Evolutionary conservation across 805 yeast species (phyloP), one percentile per base, ranked within the genome.

Genomic region (Brettanomyces sp.): DNA sequence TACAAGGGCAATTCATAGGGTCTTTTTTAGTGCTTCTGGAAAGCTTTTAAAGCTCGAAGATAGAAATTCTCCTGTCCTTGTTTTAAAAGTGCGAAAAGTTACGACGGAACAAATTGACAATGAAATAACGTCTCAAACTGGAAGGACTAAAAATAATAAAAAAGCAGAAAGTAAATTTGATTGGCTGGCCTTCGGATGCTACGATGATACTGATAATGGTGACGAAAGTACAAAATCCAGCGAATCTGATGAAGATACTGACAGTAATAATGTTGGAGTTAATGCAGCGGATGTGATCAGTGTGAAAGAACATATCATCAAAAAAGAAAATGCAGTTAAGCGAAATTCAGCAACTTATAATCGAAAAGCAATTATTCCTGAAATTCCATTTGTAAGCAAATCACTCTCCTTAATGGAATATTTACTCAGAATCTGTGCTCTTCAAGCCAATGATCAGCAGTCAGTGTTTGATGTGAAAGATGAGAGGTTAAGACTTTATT

Each of bases 11-110:
- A 67, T 85, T 3, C 61, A 70, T 3, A 68, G 78, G 46, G 59
- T 83, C 41, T 85, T 81, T 52, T 85, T 82, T 59, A 77, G 81
- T 49, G 85, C 84, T 3, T 80, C 87, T 4, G 91, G 90, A 0
- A 72, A 72, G 45, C 59, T 85, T 18, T 68, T 85, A 25, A 76
- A 74, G 42, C 62, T 85, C 13, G 85, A 81, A 37, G 85, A 79
- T 39, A 68, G 77, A 37, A 70, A 70, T 40, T 64, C 79, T 0
- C 88, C 93, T 0, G 91, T 85, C 0, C 64, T 85, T 44, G 80
- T 84, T 1, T 56, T 85, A 34, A 85, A 85, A 53, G 57, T 70
- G 1, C 58, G 55, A 24, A 60, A 57, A 35, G 48, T 14, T 49
- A 53, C 8, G 47, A 49, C 21, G 53, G 51, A 6, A 51, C 50